These are phyloP conservation scores for Trichoderma aggressivum DNA, from an alignment of 2,329 filamentous ascomycete species.

Conservation along the genomic window DNA sequence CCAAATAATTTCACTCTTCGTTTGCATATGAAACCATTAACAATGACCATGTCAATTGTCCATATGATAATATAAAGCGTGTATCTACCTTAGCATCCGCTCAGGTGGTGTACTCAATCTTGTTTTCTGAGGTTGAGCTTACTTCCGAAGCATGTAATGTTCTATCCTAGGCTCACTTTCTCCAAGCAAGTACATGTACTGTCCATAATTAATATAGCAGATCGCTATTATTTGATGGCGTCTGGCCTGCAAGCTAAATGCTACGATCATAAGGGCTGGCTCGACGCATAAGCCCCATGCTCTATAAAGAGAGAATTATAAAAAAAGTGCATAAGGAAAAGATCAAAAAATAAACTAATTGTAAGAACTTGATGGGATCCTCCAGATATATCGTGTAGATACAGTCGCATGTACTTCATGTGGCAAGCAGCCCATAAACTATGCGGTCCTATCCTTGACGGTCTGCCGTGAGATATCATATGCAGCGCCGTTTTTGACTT, in stretches of 20 bases:
- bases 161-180: not conserved
- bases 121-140: not conserved
- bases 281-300: not conserved
- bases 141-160: not conserved
- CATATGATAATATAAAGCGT: not conserved
- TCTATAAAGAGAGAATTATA: not conserved
- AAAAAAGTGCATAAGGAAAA: not conserved
- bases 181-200: not conserved
- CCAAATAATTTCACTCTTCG: not conserved
- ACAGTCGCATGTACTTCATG: not conserved
- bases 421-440: not conserved
- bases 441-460: too few species aligned
- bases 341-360: too few species aligned
- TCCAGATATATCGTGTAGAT: not conserved
- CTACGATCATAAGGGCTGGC: not conserved
- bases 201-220: too few species aligned
- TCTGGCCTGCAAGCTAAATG: not conserved
- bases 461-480: not conserved
- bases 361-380: not conserved
- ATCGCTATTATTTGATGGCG: not conserved
- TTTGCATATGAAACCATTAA: not conserved
- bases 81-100: not conserved
- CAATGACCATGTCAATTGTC: not conserved
- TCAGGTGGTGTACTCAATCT: not conserved
- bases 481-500: not conserved